Evolutionary conservation across 2,329 filamentous ascomycete genomes (phyloP).

Genomic region (Penicillium sclerotiorum): DNA sequence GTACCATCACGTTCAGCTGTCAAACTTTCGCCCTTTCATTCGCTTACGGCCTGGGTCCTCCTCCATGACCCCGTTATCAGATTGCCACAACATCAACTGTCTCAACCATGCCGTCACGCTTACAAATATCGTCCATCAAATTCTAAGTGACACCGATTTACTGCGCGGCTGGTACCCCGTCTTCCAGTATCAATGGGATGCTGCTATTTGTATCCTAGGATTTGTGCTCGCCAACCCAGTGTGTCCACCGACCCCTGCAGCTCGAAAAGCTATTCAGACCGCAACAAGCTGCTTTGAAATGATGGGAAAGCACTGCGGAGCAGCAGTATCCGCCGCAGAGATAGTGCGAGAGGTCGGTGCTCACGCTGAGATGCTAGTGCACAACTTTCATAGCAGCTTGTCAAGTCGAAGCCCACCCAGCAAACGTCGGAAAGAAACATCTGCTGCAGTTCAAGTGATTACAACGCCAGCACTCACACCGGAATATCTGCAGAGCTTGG

Average conservation of each 20-base stretch:
- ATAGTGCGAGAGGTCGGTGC: conserved; percentile 34
- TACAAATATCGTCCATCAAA: conserved; percentile 44
- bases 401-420: background rate
- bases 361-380: conserved; percentile 28
- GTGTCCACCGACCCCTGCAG: conserved; percentile 28
- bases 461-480: conserved; percentile 9
- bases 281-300: conserved; percentile 41
- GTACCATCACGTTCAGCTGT: conserved; percentile 44
- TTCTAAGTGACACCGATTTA: conserved; percentile 33
- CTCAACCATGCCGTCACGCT: conserved; percentile 40
- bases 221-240: conserved; percentile 45
- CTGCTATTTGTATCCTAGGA: conserved; percentile 44
- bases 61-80: conserved; percentile 23
- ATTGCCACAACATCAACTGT: conserved; percentile 32
- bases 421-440: background rate
- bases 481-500: conserved; percentile 7
- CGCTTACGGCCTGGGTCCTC: conserved; percentile 30
- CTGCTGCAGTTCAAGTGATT: conserved; percentile 5
- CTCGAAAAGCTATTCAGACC: conserved; percentile 37
- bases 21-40: conserved; percentile 46
- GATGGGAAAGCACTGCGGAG: conserved; percentile 38
- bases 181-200: conserved; percentile 51
- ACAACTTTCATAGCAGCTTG: conserved; percentile 5
- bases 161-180: conserved; percentile 43
- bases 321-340: conserved; percentile 37